Evolutionary conservation across 2,329 filamentous ascomycete species (phyloP), one percentile per base, ranked within the genome.

Genomic region (Diaporthe batatas): DNA sequence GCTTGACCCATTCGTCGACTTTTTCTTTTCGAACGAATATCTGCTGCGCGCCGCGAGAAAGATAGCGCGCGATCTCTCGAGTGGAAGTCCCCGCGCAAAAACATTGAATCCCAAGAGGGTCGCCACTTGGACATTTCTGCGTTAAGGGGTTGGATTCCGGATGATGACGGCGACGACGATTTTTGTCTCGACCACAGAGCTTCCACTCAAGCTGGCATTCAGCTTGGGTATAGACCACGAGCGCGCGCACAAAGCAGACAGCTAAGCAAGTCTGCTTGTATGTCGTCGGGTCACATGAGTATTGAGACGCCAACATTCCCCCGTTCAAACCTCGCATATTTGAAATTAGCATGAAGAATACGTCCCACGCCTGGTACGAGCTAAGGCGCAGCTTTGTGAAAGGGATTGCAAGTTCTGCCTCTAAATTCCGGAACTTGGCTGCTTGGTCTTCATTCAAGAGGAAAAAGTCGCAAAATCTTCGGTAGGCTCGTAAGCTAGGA

Each of bases 121-220:
- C 14, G 23, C 57, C 57, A 62, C 36, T 62, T 62, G 36, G 57
- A 62, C 57, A 62, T 62, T 25, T 23, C 39, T 62, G 36, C 18
- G 39, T 21, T n/a, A 16, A 21, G 14, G 36, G 14, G 12, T 25
- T 39, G n/a, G 12, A 23, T 21, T 6, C 18, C 12, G 57, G 57
- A 2, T 29, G 55, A 18, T 58, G 55, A 6, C n/a, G 55, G 10
- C 34, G 55, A 34, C 16, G 55, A 39, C n/a, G 34, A 42, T 16
- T 23, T 21, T 23, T 34, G 21, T 58, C 34, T 39, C 16, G 32
- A 21, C 10, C 7, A 23, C 34, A 58, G n/a, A 39, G n/a, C 34
- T 16, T 18, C 55, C 55, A 42, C 6, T 58, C 55, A 1, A 23
- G 57, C 39, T 11, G 14, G 23, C 36, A 62, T 4, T 62, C 57